These are phyloP conservation scores for Clavispora phyllophila DNA, from an alignment of 805 yeast species.

Conservation along the genomic window DNA sequence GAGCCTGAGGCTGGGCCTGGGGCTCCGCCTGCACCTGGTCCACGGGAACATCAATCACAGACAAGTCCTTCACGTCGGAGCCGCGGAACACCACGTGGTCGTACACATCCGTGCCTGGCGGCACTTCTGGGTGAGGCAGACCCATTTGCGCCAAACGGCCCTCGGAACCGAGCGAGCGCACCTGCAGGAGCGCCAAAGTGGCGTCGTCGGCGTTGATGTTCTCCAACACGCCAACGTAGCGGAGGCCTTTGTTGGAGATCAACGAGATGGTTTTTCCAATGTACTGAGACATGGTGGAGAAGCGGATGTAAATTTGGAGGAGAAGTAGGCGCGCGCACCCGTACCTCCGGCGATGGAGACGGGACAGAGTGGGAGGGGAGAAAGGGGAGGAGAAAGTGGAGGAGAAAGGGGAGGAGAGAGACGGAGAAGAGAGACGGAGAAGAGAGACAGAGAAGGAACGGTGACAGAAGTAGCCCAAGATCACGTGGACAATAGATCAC, in stretches of 20 bases:
- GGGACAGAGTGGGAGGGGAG: no score
- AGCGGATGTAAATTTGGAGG: background rate
- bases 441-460: no score
- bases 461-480: no score
- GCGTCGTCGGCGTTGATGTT: slow-evolving; percentile 86
- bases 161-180: slow-evolving; percentile 86
- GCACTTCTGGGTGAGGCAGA: slow-evolving; percentile 66
- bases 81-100: slow-evolving; percentile 85
- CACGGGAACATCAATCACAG: slow-evolving; percentile 69
- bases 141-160: slow-evolving; percentile 60
- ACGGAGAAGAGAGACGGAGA: no score
- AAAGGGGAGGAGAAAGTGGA: no score
- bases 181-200: slow-evolving; percentile 77
- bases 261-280: slow-evolving; percentile 86
- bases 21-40: slow-evolving; percentile 45
- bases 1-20: slow-evolving; percentile 4
- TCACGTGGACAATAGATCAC: no score
- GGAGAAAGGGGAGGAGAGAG: no score
- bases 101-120: slow-evolving; percentile 64
- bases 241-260: slow-evolving; percentile 71
- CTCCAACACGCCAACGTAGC: slow-evolving; percentile 86
- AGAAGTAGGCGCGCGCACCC: background rate
- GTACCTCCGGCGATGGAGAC: slow-evolving; percentile 1
- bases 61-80: slow-evolving; percentile 83
- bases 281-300: slow-evolving; percentile 71